These are phyloP conservation scores for Apiospora saccharicola DNA, from an alignment of 2,329 filamentous ascomycete genomes.

Conservation along the genomic window DNA sequence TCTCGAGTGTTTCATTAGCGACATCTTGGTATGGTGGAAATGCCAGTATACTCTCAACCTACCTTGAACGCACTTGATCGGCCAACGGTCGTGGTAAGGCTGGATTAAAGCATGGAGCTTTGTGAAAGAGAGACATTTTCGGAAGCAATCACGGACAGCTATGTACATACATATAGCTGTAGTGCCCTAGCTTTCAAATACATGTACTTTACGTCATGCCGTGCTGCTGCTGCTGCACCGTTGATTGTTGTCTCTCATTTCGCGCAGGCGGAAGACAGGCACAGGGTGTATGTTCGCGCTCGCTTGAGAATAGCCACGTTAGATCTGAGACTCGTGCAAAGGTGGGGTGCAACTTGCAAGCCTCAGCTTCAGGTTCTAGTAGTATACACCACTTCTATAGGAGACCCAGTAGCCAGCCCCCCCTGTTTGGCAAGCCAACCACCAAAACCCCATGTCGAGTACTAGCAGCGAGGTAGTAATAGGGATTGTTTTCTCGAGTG, in stretches of 20 bases:
- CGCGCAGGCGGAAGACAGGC: neutral
- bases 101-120: neutral
- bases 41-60: neutral
- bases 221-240: neutral
- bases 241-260: neutral
- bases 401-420: neutral
- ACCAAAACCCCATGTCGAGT: neutral
- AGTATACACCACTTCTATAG: neutral
- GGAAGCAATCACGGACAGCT: neutral
- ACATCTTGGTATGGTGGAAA: neutral
- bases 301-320: neutral
- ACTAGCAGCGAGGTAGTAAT: neutral
- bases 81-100: neutral
- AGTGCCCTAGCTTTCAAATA: neutral
- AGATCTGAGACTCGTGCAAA: conserved; percentile 3
- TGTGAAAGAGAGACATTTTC: no score
- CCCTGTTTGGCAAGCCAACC: conserved; percentile 1
- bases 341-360: neutral
- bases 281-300: neutral
- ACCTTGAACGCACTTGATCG: neutral
- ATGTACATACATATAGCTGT: neutral
- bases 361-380: neutral
- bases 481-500: neutral
- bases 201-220: neutral
- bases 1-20: neutral